These are phyloP conservation scores for Neocatenulostroma microsporum DNA, from an alignment of 2,329 filamentous ascomycete genomes.

Conservation along the genomic window DNA sequence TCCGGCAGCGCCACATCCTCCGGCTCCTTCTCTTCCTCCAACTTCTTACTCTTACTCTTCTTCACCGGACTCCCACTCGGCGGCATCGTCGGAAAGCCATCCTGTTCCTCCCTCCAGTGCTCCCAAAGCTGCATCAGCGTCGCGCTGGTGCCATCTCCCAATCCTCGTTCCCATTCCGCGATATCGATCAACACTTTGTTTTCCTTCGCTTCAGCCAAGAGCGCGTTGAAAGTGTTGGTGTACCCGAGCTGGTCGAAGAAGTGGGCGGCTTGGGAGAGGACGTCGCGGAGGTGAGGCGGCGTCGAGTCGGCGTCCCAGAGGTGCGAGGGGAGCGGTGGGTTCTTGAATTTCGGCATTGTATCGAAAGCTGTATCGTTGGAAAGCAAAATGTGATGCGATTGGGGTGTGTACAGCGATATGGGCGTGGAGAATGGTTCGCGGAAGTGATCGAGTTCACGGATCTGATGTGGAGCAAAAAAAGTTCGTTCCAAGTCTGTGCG, in stretches of 20 bases:
- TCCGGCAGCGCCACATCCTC: conserved; percentile 13
- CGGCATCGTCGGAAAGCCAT: conserved; percentile 13
- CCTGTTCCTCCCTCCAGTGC: conserved; percentile 16
- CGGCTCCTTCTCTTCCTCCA: conserved; percentile 11
- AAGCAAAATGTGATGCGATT: too few relatives aligned
- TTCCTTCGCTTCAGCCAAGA: conserved; percentile 27
- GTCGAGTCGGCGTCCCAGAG: conserved; percentile 3
- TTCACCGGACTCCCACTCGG: conserved; percentile 8
- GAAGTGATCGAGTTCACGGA: too few relatives aligned
- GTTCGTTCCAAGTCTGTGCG: too few relatives aligned
- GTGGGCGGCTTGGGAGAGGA: conserved; percentile 22
- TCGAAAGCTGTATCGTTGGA: too few relatives aligned
- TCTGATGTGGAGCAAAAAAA: too few relatives aligned
- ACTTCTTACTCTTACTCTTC: conserved; percentile 8
- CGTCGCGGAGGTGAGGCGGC: conserved; percentile 8
- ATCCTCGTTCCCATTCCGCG: conserved; percentile 15
- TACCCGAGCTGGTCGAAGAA: conserved; percentile 28
- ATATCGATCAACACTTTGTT: conserved; percentile 21
- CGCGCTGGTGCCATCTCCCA: conserved; percentile 13
- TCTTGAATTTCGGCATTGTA: conserved; percentile 1
- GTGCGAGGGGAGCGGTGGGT: neutral
- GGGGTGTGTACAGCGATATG: too few relatives aligned
- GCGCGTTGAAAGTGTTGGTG: conserved; percentile 22
- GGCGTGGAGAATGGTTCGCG: too few relatives aligned
- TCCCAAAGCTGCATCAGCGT: conserved; percentile 21